phyloP scores from a whole-genome alignment of 2,329 filamentous ascomycete species.

The Penicillium sp. region DNA sequence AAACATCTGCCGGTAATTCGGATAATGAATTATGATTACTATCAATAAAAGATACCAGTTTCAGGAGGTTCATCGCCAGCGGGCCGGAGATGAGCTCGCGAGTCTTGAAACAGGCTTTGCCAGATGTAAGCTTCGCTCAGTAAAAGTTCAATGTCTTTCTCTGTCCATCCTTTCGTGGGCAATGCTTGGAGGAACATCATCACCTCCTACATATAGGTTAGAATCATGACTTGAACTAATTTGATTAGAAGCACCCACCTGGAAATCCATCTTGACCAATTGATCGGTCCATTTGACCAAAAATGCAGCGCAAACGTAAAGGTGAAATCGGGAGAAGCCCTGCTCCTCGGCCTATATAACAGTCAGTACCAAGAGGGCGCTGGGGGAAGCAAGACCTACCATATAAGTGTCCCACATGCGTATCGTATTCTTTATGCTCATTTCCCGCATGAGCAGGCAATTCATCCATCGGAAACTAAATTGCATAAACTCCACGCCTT shows the following conservation, averaged over 20 bases:
- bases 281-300: slow-evolving; percentile 98
- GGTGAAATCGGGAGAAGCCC: slow-evolving; percentile 96
- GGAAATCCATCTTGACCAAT: slow-evolving; percentile 94
- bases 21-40: slow-evolving; percentile 36
- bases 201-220: slow-evolving; percentile 67
- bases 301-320: slow-evolving; percentile 97
- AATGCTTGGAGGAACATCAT: slow-evolving; percentile 99
- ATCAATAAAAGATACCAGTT: slow-evolving; percentile 38
- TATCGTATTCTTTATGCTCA: slow-evolving; percentile 94
- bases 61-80: slow-evolving; percentile 36
- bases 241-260: slow-evolving; percentile 37
- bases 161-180: slow-evolving; percentile 91
- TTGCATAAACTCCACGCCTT: slow-evolving; percentile 97
- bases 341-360: slow-evolving; percentile 83
- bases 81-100: slow-evolving; percentile 74
- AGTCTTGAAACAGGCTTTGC: slow-evolving; percentile 96
- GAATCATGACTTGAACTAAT: slow-evolving; percentile 5
- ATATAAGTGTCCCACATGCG: slow-evolving; percentile 99
- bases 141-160: slow-evolving; percentile 95
- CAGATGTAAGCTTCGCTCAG: slow-evolving; percentile 97
- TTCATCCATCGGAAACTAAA: slow-evolving; percentile 99
- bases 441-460: slow-evolving; percentile 94
- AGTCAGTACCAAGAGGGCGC: slow-evolving; percentile 15
- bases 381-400: slow-evolving; percentile 52
- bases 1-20: slow-evolving; percentile 15